A percentile compares a stretch with the other conserved stretches of the same genome.
phyloP scores from a whole-genome alignment of 768 basidiomycete genomes.

The Boletus tylopilopsis region DNA sequence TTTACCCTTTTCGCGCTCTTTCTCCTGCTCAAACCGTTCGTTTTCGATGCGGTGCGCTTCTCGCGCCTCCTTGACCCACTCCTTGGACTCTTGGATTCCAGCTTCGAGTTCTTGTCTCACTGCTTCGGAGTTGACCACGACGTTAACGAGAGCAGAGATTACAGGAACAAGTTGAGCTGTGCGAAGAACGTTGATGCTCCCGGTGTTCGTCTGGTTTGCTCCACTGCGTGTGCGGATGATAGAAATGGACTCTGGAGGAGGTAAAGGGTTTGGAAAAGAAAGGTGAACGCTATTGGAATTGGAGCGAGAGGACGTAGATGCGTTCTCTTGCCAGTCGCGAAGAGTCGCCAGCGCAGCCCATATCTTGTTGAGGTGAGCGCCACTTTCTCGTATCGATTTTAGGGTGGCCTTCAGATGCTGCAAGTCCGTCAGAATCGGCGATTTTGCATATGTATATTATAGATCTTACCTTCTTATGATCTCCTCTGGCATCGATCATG shows the following conservation, averaged over 20 bases:
- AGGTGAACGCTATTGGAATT: slow-evolving; percentile 17
- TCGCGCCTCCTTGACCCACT: slow-evolving; percentile 45
- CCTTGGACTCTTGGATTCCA: slow-evolving; percentile 53
- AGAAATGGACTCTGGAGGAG: slow-evolving; percentile 43
- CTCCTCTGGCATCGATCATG: slow-evolving; percentile 44
- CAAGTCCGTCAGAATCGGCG: background rate
- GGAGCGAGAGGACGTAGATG: slow-evolving; percentile 13
- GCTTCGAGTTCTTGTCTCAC: slow-evolving; percentile 61
- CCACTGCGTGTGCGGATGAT: slow-evolving; percentile 48
- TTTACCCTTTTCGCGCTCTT: slow-evolving; percentile 51
- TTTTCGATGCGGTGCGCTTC: slow-evolving; percentile 41
- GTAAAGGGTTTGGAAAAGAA: slow-evolving; percentile 55
- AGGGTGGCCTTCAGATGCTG: slow-evolving; percentile 34
- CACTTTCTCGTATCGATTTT: slow-evolving; percentile 49
- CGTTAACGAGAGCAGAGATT: slow-evolving; percentile 54
- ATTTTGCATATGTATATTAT: background rate
- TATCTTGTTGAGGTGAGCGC: slow-evolving; percentile 57
- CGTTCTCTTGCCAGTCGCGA: slow-evolving; percentile 33
- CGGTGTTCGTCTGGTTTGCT: slow-evolving; percentile 24
- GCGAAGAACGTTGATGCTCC: slow-evolving; percentile 33
- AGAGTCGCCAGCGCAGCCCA: slow-evolving; percentile 55
- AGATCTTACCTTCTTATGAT: slow-evolving; percentile 31
- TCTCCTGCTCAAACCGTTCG: slow-evolving; percentile 27
- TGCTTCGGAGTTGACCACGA: slow-evolving; percentile 40
- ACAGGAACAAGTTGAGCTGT: slow-evolving; percentile 69